These are phyloP conservation scores for Candida tammaniensis DNA, from an alignment of 805 yeast species.

Conservation along the genomic window DNA sequence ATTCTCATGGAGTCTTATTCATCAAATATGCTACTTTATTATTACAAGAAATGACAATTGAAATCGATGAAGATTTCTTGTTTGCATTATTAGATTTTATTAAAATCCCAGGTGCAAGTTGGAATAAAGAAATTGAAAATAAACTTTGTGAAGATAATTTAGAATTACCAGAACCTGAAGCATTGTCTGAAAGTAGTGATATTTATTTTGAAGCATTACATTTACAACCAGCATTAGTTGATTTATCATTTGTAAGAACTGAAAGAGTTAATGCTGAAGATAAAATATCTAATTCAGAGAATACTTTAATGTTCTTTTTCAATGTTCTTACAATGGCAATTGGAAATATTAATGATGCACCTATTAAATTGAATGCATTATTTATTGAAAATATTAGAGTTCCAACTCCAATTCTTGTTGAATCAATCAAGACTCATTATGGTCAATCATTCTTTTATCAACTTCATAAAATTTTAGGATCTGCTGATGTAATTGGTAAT, in stretches of 20 bases:
- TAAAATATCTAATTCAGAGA: conserved; percentile 49
- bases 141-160: conserved; percentile 59
- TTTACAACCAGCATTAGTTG: conserved; percentile 85
- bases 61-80: conserved; percentile 90
- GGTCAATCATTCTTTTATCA: conserved; percentile 91
- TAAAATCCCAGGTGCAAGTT: conserved; percentile 78
- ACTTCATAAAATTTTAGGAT: conserved; percentile 87
- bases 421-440: conserved; percentile 78
- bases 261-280: conserved; percentile 72
- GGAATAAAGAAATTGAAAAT: conserved; percentile 50
- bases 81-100: conserved; percentile 78
- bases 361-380: conserved; percentile 82
- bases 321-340: conserved; percentile 93
- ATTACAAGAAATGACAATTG: conserved; percentile 87
- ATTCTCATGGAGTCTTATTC: conserved; percentile 83
- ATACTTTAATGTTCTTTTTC: conserved; percentile 70
- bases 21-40: conserved; percentile 89
- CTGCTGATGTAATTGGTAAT: conserved; percentile 94
- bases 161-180: conserved; percentile 69
- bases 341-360: conserved; percentile 97
- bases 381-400: conserved; percentile 86
- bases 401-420: conserved; percentile 69
- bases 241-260: conserved; percentile 87
- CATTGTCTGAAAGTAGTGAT: conserved; percentile 58
- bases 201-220: conserved; percentile 90